Evolutionary conservation across 2,329 filamentous ascomycete species (phyloP).

Genomic region (Xylariomycetidae sp.): DNA sequence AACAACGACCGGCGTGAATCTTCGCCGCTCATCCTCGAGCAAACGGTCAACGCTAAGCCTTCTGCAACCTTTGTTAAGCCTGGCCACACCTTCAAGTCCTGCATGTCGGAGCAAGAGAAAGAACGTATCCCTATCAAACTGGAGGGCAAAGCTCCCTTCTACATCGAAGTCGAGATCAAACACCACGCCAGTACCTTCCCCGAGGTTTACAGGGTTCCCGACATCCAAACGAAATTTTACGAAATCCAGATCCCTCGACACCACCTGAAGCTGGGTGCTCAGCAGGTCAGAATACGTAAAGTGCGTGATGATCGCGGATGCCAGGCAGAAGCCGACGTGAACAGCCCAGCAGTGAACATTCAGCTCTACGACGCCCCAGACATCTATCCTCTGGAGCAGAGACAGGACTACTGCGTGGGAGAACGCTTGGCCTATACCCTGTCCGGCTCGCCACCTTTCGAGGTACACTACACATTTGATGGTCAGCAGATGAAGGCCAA

Average conservation of each 20-base stretch:
- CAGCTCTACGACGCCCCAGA: slow-evolving; percentile 89
- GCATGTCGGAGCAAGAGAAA: slow-evolving; percentile 76
- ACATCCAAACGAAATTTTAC: slow-evolving; percentile 69
- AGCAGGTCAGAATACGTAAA: slow-evolving; percentile 81
- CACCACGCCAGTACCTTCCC: slow-evolving; percentile 76
- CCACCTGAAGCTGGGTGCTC: slow-evolving; percentile 80
- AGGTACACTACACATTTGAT: slow-evolving; percentile 87
- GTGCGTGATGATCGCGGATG: slow-evolving; percentile 85
- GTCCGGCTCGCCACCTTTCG: slow-evolving; percentile 85
- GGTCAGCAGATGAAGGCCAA: slow-evolving; percentile 72
- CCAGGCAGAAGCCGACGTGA: slow-evolving; percentile 66
- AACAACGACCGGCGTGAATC: slow-evolving; percentile 62
- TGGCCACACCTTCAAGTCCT: slow-evolving; percentile 93
- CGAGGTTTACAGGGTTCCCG: slow-evolving; percentile 74
- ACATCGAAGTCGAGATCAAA: slow-evolving; percentile 86
- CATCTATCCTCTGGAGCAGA: slow-evolving; percentile 80
- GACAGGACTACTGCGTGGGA: slow-evolving; percentile 87
- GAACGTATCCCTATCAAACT: slow-evolving; percentile 85
- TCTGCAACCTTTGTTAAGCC: slow-evolving; percentile 76
- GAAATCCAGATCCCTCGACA: slow-evolving; percentile 79
- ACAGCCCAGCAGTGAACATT: slow-evolving; percentile 75
- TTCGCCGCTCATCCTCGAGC: slow-evolving; percentile 63
- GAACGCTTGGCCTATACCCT: slow-evolving; percentile 90
- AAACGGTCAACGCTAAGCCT: slow-evolving; percentile 79
- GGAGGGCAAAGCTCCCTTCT: slow-evolving; percentile 80